phyloP scores from a whole-genome alignment of 495 filamentous ascomycete genomes.

The Xylaria telfairii region DNA sequence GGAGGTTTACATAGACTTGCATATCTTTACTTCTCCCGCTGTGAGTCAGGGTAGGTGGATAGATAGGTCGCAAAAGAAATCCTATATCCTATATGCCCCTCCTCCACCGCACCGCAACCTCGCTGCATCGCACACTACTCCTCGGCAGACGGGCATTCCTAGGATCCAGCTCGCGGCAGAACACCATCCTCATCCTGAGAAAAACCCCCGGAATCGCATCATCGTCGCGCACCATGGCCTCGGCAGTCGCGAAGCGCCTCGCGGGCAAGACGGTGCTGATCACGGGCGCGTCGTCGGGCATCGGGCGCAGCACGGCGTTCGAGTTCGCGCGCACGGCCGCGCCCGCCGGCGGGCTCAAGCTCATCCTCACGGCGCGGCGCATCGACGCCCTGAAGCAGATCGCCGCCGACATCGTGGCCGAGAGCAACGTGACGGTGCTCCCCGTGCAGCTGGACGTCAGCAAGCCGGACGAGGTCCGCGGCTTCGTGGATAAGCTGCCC shows the following conservation, averaged over 20 bases:
- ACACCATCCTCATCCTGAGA: not conserved
- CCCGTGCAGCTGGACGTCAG: slow-evolving; percentile 88
- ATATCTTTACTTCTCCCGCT: not conserved
- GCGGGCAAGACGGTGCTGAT: slow-evolving; percentile 92
- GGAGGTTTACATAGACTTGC: no score
- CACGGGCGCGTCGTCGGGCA: slow-evolving; percentile 93
- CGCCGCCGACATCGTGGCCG: slow-evolving; percentile 76
- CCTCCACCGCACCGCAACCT: slow-evolving; percentile 13
- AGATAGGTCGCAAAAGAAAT: not conserved
- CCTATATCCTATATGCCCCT: slow-evolving; percentile 21
- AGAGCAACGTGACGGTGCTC: slow-evolving; percentile 79
- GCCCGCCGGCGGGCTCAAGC: slow-evolving; percentile 73
- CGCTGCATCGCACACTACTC: slow-evolving; percentile 8
- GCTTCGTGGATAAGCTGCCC: slow-evolving; percentile 76
- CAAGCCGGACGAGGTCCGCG: slow-evolving; percentile 74
- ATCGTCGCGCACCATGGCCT: slow-evolving; percentile 64
- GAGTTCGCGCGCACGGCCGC: slow-evolving; percentile 92
- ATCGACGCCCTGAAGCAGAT: slow-evolving; percentile 78
- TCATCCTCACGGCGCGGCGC: slow-evolving; percentile 86
- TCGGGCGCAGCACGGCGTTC: slow-evolving; percentile 82
- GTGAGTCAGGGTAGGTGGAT: not conserved
- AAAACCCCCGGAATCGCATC: not conserved
- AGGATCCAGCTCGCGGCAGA: not conserved
- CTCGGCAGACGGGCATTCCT: not conserved
- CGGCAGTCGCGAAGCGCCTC: slow-evolving; percentile 82